Percentiles rank a stretch among this genome's conserved stretches.
These are phyloP conservation scores for Allium sativum DNA, from an alignment of 106 monocot genomes.

Conservation along the genomic window DNA sequence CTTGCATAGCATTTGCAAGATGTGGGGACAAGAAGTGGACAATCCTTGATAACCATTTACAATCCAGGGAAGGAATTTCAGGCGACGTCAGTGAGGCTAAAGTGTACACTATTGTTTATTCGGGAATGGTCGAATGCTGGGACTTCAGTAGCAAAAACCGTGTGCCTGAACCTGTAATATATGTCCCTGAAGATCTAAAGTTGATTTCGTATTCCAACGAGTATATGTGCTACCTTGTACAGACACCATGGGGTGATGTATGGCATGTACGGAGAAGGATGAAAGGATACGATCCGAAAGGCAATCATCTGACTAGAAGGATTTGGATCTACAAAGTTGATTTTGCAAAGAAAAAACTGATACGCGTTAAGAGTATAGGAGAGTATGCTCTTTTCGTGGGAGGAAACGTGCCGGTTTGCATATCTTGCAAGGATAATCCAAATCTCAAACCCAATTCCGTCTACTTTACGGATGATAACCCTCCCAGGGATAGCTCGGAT, in stretches of 20 bases:
- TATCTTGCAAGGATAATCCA: too few relatives aligned
- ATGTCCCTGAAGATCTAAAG: not conserved
- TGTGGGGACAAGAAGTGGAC: not conserved
- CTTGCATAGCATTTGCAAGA: not conserved
- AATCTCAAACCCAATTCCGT: too few relatives aligned
- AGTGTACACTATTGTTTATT: not conserved
- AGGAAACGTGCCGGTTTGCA: too few relatives aligned
- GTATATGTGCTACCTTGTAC: not conserved
- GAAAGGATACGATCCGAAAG: not conserved
- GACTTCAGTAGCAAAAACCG: not conserved
- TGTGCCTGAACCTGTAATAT: not conserved
- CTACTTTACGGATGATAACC: too few relatives aligned
- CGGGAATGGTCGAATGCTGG: not conserved
- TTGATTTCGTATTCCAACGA: not conserved
- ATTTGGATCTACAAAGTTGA: not conserved
- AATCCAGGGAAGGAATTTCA: not conserved
- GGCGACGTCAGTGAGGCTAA: not conserved
- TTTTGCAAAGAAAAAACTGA: not conserved
- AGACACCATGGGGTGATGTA: not conserved
- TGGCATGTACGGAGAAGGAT: not conserved
- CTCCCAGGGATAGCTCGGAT: too few relatives aligned
- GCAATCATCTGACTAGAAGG: not conserved
- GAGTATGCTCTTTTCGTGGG: not conserved
- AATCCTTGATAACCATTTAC: not conserved
- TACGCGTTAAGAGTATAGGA: not conserved